These are phyloP conservation scores for Acanthamoeba sp. DNA, from an alignment of 208 protist species.

Conservation along the genomic window DNA sequence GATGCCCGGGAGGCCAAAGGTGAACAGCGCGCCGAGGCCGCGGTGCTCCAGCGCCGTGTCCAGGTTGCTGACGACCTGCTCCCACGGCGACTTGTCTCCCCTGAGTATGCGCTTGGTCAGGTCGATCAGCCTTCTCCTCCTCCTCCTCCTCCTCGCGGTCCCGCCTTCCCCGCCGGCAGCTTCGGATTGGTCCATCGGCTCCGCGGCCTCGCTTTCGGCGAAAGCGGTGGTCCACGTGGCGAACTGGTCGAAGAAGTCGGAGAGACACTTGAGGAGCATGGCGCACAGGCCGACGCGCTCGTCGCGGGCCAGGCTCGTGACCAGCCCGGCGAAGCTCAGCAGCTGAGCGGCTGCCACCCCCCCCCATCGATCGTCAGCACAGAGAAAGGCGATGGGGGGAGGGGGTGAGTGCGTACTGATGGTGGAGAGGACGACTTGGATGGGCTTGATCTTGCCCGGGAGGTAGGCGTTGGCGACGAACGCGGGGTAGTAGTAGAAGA, in stretches of 20 bases:
- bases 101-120: not conserved
- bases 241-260: constrained; percentile 19
- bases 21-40: not conserved
- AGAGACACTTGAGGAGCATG: constrained; percentile 25
- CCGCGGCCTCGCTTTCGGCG: not conserved
- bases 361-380: not conserved
- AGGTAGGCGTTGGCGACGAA: constrained; percentile 13
- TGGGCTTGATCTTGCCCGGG: not conserved
- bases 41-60: not conserved
- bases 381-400: not conserved
- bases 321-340: not conserved
- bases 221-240: not conserved
- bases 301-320: not conserved
- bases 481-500: constrained; percentile 41
- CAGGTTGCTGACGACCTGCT: constrained; percentile 2
- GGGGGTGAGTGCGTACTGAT: not conserved
- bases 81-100: not conserved
- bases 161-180: no score
- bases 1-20: not conserved
- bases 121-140: not conserved
- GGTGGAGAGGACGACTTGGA: constrained; percentile 36
- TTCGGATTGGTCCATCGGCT: constrained; percentile 10
- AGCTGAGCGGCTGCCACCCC: constrained; percentile 16
- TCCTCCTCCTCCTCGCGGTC: no score
- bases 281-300: not conserved